Evolutionary conservation across 2,329 filamentous ascomycete species (phyloP), one percentile per base, ranked within the genome.

Genomic region (Aquanectria penicillioides): DNA sequence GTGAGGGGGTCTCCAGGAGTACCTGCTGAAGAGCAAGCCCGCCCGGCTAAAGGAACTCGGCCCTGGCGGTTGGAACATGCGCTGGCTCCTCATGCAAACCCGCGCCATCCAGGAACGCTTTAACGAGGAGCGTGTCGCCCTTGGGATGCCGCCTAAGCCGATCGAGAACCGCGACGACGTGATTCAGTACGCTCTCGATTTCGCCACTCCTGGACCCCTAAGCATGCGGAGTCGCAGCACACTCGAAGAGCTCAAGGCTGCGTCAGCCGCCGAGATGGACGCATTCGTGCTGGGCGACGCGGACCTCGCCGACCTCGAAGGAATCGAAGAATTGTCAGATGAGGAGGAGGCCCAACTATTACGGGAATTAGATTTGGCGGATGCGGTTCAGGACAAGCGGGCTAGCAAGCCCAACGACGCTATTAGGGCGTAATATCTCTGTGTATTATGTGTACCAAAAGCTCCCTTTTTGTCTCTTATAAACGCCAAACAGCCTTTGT

Each of bases 1-100:
- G 93, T 74, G 87, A 90, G 62, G 94, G 94, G 93, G 95, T 7
- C 82, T 99, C 64, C 95, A 99, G 76, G 88, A 93, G 71, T 99
- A 99, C 78, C 81, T 99, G 40, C 82, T 97, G 36, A 93, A 93
- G 66, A 85, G 88, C 74, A 95, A 93, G 78, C 81, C 89, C 13
- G 84, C 83, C 34, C 86, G 95, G 63, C 84, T 98, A 72, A 91
- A 89, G 80, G 92, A 97, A 76, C 81, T 99, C 56, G 95, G 95
- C 5, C 88, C 94, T 49, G 90, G 90, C 65, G 95, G 95, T 6
- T 99, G 95, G 95, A 87, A 89, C 68, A 79, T 99, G 71, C 83
- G 95, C 64, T 97, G 93, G 91, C 86, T 91, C 62, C 81, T 99
- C 61, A 93, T 97, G 89, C 92, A 94, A 79, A 93, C 88, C 5